A percentile compares a stretch with the other conserved stretches of the same genome.
These are phyloP conservation scores for Leavenworthia alabamica DNA, from an alignment of 345 rosid species.

Conservation along the genomic window DNA sequence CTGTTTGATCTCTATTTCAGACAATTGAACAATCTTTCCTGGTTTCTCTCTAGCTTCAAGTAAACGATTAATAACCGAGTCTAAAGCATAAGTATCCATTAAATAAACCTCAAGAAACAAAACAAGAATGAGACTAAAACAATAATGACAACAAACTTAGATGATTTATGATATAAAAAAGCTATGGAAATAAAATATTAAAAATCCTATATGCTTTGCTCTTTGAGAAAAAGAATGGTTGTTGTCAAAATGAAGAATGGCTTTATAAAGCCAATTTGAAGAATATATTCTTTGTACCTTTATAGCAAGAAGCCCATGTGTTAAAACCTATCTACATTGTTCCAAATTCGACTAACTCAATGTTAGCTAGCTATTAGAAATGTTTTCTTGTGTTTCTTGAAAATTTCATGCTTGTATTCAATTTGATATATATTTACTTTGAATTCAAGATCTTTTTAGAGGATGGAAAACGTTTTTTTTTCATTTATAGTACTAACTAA, in stretches of 20 bases:
- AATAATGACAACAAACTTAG: neutral
- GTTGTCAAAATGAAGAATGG: slow-evolving; percentile 12
- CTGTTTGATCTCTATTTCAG: slow-evolving; percentile 66
- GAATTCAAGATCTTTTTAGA: neutral
- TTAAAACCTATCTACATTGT: slow-evolving; percentile 5
- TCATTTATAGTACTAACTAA: neutral
- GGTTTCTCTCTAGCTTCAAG: slow-evolving; percentile 61
- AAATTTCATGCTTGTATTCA: neutral
- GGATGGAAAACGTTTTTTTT: neutral
- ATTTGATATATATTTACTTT: too few species aligned
- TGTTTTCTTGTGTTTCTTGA: neutral
- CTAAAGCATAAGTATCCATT: slow-evolving; percentile 51
- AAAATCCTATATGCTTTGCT: slow-evolving; percentile 13
- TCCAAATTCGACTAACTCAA: slow-evolving; percentile 17
- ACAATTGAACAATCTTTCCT: slow-evolving; percentile 63
- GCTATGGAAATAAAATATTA: neutral
- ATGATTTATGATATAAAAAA: neutral
- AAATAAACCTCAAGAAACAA: neutral
- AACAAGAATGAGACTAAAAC: neutral
- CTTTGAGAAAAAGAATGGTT: slow-evolving; percentile 29
- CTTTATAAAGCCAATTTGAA: slow-evolving; percentile 24
- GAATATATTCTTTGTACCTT: slow-evolving; percentile 27
- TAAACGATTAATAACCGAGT: slow-evolving; percentile 55
- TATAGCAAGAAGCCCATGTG: slow-evolving; percentile 22
- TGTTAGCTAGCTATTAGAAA: neutral